Evolutionary conservation across 192 early-diverging fungal genomes (phyloP), one percentile per base, ranked within the genome.

Genomic region (Entomortierella chlamydospora): DNA sequence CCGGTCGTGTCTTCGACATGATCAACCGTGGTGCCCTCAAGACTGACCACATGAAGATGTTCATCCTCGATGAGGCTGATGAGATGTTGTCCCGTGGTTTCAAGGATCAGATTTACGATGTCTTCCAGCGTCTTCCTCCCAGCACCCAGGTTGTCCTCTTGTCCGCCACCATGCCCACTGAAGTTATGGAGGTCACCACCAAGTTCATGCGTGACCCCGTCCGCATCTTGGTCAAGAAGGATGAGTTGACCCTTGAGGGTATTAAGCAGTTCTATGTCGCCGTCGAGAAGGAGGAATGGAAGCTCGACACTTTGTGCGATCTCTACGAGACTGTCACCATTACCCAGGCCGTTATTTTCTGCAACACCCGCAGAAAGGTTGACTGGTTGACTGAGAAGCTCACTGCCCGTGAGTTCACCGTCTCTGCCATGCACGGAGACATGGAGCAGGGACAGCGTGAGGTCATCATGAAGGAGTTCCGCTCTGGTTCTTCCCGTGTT

Each of bases 241-340:
- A 96, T 69, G 96, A 97, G 87, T 88, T 98, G 73, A 96, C 95
- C 63, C 90, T 98, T 45, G 95, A 98, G 82, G 95, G 94, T 91
- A 91, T 93, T 83, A 83, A 83, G 90, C 98, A 99, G 85, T 98
- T 98, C 89, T 99, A 92, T 88, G 91, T 99, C 72, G 92, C 94
- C 57, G 97, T 99, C 52, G 98, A 99, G 85, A 95, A 97, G 89
- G 97, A 98, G 85, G 97, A 99, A 60, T 99, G 94, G 97, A 99
- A 99, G 88, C 88, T 98, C 68, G 97, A 98, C 84, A 99, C 98
- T 50, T 89, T 99, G 59, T 96, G 94, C 80, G 98, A 99, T 86
- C 85, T 99, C 66, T 99, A 99, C 90, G 96, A 99, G 79, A 97
- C 96, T 53, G 90, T 99, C 82, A 98, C 93, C 68, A 95, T 98